Evolutionary conservation across 2,329 filamentous ascomycete species (phyloP).

Genomic region (Eutypella sp.): DNA sequence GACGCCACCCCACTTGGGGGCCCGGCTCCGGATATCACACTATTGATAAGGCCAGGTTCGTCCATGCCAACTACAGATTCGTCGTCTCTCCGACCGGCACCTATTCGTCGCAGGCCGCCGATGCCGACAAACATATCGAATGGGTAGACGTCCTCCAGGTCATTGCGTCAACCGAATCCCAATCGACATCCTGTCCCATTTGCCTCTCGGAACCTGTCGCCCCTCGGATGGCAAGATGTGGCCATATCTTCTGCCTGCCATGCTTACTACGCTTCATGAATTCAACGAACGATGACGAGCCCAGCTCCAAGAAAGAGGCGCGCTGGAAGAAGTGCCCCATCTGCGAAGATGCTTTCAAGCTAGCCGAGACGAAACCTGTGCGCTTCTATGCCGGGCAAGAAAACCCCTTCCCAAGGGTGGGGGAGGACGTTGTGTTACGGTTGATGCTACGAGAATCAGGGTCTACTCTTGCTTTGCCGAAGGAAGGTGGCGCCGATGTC

Average conservation of each 20-base stretch:
- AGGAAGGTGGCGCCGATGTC: constrained; percentile 69
- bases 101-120: constrained; percentile 74
- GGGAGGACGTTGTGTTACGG: constrained; percentile 83
- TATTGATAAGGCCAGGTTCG: constrained; percentile 82
- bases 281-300: constrained; percentile 67
- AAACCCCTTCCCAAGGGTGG: constrained; percentile 70
- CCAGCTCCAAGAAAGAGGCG: constrained; percentile 61
- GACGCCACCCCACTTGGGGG: constrained; percentile 75
- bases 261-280: constrained; percentile 97
- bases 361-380: constrained; percentile 84
- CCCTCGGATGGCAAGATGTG: constrained; percentile 93
- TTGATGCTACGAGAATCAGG: constrained; percentile 75
- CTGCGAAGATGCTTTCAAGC: constrained; percentile 88
- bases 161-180: constrained; percentile 83
- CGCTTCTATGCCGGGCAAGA: constrained; percentile 90
- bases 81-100: constrained; percentile 78
- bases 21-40: constrained; percentile 85
- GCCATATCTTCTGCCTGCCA: constrained; percentile 92
- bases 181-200: constrained; percentile 86
- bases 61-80: constrained; percentile 97
- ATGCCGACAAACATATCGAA: constrained; percentile 84
- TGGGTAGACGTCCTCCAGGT: constrained; percentile 91
- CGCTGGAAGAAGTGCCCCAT: constrained; percentile 95
- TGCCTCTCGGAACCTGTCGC: constrained; percentile 90
- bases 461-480: constrained; percentile 82